Base-by-base conservation (phyloP, 305 asterid genomes). In the Solanum hybrid region DNA sequence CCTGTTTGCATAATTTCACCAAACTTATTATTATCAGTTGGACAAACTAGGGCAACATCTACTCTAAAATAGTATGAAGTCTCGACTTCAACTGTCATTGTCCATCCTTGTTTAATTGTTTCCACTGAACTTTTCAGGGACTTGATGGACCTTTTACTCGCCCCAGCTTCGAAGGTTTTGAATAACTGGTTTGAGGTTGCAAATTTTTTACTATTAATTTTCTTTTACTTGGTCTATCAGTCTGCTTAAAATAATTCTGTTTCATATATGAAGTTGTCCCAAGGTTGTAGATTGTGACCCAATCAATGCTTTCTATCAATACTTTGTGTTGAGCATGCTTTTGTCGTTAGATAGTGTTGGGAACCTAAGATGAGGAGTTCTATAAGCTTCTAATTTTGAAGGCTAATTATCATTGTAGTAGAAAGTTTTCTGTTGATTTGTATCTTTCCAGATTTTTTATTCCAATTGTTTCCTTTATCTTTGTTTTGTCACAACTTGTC, bases 181-280 rank as follows among this genome's bases (percentile, higher is more conserved):
- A 94, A 97, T 92, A 96, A 95, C 89, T 97, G 99, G 99, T 97
- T 97, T 91, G 99, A 96, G 99, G 99, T 97, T 93, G 90, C 89
- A 78, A 80, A 51, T 26, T 83, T 41, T 2, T 82, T 83, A 29
- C 51, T 7, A 11, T 88, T 76, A 79, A 20, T 76, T 31, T 72
- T 72, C 17, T 17, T 36, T 79, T 78, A 33, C 90, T 51, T 34
- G 27, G 9, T 87, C 29, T 15, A n/a, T 84, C 31, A 51, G 88
- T 29, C 29, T 51, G 11, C 31, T 45, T 45, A 83, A 83, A 27
- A 51, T 31, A 45, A 51, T 31, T 51, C 41, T 84, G 76, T 31
- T 51, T 29, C 31, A 84, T 84, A 51, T 84, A n/a, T 51, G 24
- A 84, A 51, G 27, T 29, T 45, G 75, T 84, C 76, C 22, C 24